Percentiles rank a stretch among this genome's conserved stretches.
Conservation (phyloP, 2,329 filamentous ascomycete genomes). For the Trichoderma hamatum region DNA sequence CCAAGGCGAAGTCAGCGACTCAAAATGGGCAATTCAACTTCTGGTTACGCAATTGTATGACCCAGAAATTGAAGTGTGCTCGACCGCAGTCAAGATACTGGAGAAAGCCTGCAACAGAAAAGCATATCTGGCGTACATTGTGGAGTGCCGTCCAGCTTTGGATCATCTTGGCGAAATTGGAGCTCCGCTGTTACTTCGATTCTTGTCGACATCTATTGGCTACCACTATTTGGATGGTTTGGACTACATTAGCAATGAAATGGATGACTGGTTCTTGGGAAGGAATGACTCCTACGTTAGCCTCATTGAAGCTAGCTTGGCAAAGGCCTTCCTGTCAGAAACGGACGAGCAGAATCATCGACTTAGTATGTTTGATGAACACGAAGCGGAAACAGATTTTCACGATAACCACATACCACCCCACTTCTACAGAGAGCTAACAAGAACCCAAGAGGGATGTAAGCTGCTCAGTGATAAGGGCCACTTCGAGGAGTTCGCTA, state of each 20-base stretch:
- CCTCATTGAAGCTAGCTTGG: slow-evolving; percentile 92
- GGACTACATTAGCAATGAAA: slow-evolving; percentile 98
- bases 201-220: slow-evolving; percentile 92
- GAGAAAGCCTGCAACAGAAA: slow-evolving; percentile 97
- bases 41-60: slow-evolving; percentile 99
- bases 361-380: slow-evolving; percentile 62
- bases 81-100: slow-evolving; percentile 93
- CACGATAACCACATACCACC: slow-evolving; percentile 79
- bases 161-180: slow-evolving; percentile 97
- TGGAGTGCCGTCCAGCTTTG: slow-evolving; percentile 90
- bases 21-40: slow-evolving; percentile 93
- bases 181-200: slow-evolving; percentile 86
- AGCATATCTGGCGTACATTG: slow-evolving; percentile 89
- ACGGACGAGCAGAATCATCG: slow-evolving; percentile 60
- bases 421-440: slow-evolving; percentile 95
- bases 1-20: slow-evolving; percentile 59
- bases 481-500: slow-evolving; percentile 91
- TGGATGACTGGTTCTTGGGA: slow-evolving; percentile 99
- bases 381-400: slow-evolving; percentile 57
- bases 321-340: slow-evolving; percentile 76
- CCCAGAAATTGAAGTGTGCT: slow-evolving; percentile 94
- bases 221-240: slow-evolving; percentile 97
- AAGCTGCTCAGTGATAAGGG: slow-evolving; percentile 87
- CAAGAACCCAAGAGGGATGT: slow-evolving; percentile 89
- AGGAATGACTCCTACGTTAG: slow-evolving; percentile 95